Percentiles rank a stretch among this genome's conserved stretches.
Evolutionary conservation across 306 rosid genomes (phyloP).

Genomic region (Casuarina equisetifolia): DNA sequence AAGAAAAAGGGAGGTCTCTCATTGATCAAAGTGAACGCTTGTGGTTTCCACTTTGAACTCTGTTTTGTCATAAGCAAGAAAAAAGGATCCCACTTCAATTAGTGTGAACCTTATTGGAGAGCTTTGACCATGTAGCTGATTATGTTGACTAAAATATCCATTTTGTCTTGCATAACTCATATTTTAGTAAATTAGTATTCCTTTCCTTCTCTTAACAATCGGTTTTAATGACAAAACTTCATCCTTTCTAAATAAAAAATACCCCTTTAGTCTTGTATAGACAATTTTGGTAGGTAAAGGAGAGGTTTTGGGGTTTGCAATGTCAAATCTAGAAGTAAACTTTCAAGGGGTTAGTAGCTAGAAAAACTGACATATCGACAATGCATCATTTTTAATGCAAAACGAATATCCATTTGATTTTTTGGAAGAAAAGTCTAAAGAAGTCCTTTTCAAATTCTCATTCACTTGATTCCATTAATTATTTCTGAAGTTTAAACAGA

Average conservation of each 20-base stretch:
- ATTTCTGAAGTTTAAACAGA: background rate
- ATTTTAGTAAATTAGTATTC: too few relatives aligned
- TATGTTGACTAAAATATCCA: background rate
- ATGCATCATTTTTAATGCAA: background rate
- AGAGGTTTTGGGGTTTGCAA: too few relatives aligned
- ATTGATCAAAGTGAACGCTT: conserved; percentile 13
- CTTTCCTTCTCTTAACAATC: too few relatives aligned
- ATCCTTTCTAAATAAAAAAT: too few relatives aligned
- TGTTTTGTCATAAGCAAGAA: background rate
- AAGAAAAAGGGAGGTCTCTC: conserved; percentile 16
- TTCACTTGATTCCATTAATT: background rate
- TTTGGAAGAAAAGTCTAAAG: background rate
- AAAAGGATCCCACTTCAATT: too few relatives aligned
- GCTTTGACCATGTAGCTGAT: conserved; percentile 23
- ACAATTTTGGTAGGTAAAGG: too few relatives aligned
- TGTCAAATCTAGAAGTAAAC: too few relatives aligned
- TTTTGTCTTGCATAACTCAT: background rate
- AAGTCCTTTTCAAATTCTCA: background rate
- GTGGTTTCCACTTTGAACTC: conserved; percentile 38
- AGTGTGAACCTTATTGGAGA: conserved; percentile 15
- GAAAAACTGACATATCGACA: too few relatives aligned
- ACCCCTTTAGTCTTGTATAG: too few relatives aligned
- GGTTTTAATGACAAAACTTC: too few relatives aligned
- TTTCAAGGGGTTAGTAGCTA: too few relatives aligned
- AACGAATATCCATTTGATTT: background rate